Base-by-base conservation (phyloP, 495 filamentous ascomycete species). In the Lasiosphaeria ovina region DNA sequence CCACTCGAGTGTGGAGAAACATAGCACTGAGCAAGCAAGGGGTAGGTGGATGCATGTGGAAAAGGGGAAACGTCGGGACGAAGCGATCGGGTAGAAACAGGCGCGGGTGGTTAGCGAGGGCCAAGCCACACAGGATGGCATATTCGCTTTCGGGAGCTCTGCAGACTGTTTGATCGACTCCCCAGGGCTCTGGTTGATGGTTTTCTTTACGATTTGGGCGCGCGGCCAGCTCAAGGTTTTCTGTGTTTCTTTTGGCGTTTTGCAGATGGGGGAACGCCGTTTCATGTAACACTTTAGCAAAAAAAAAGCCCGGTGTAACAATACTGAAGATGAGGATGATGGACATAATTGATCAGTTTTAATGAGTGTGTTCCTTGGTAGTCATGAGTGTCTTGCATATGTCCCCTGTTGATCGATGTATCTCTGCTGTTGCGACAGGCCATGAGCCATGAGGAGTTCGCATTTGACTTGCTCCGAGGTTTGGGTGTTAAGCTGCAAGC, bases 81-180 rank as follows among this genome's bases (percentile, higher is more conserved):
- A 51, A 42, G 55, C 55, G 47, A 48, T 36, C 17, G 49, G 59
- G 48, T 31, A 17, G 24, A 53, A 44, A 54, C 56, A 56, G 38
- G 50, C 47, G 45, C 24, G 60, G 47, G 9, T 36, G 59, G 57
- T 35, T 48, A 60, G 58, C 57, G 57, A 61, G 50, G 47, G 51
- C 42, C 50, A 32, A 50, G 16, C 33, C 51, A 54, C 36, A 42
- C 12, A 24, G 59, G 53, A 52, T 49, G 58, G 56, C 60, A 57
- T 34, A 35, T 57, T 63, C 59, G 64, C 57, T 47, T 65, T 54
- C 50, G 62, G 62, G 51, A 60, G 52, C 35, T 33, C 57, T 49
- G 38, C 55, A 70, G 62, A 64, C 57, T 68, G 68, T 70, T 70
- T 70, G 63, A 70, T 70, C 68, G 59, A 42, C 66, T 66, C 62